Base-by-base conservation (phyloP, 1,284 basidiomycete species). In the Leccinum pachyderme region DNA sequence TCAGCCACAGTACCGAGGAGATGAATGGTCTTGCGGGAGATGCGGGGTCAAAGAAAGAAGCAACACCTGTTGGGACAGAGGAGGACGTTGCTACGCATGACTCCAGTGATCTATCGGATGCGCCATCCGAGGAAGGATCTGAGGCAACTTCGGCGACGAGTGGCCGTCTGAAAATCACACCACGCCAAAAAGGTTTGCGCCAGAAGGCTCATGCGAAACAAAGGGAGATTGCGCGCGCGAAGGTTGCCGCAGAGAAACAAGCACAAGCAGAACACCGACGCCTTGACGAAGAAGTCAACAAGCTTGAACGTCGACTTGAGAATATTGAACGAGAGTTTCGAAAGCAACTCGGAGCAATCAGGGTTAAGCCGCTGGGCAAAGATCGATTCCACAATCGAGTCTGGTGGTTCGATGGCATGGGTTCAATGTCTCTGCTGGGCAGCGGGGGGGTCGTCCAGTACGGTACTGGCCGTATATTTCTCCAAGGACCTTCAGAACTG, bases 381-480 rank as follows among this genome's bases (percentile, higher is more conserved):
- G 97, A 99, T 71, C 81, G 96, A 52, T 99, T 98, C 73, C 88
- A 91, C 66, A 96, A 97, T 71, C 86, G 91, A 32, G 81, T 98
- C 59, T 99, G 95, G 95, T 99, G 96, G 96, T 92, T 98, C 69
- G 96, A 99, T 73, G 96, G 97, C 4, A 84, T 96, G 75, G 96
- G 97, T 3, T 84, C 85, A 2, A 87, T 87, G 52, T 86, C 87
- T 29, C 73, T 96, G 39, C 74, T 93, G 51, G 85, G 82, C 27
- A 86, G 81, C 61, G 83, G 86, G 27, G 88, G 89, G 13, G 83
- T 87, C 29, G 81, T 86, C 41, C 80, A 89, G 65, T 96, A 94
- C 68, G 93, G 93, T 18, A 88, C 93, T 6, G 96, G 93, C 2
- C 77, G 95, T 52, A 69, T 98, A 48, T 97, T 96, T 70, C 76